These are phyloP conservation scores for Aspergillus quadrilineatus DNA, from an alignment of 2,329 filamentous ascomycete genomes.

Conservation along the genomic window DNA sequence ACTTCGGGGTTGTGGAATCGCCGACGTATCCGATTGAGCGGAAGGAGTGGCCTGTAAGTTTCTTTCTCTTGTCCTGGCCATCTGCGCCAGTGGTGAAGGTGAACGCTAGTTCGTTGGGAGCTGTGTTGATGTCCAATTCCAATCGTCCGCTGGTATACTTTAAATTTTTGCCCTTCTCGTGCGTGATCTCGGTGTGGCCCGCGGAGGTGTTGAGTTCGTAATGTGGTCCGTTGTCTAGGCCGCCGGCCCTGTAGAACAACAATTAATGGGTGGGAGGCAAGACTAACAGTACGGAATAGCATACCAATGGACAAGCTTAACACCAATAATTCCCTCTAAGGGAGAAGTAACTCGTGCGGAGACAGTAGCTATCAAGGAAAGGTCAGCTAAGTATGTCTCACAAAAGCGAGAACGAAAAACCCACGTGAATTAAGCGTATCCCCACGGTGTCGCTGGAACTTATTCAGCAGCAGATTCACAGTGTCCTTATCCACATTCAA, in stretches of 20 bases:
- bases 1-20: slow-evolving; percentile 34
- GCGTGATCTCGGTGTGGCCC: slow-evolving; percentile 30
- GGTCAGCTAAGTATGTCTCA: neutral
- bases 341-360: slow-evolving; percentile 37
- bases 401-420: neutral
- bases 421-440: slow-evolving; percentile 41
- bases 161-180: slow-evolving; percentile 27
- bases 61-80: slow-evolving; percentile 13
- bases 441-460: slow-evolving; percentile 38
- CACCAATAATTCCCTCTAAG: slow-evolving; percentile 40
- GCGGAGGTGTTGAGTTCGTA: slow-evolving; percentile 31
- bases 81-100: slow-evolving; percentile 23
- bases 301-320: slow-evolving; percentile 41
- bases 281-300: neutral
- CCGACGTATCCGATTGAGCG: slow-evolving; percentile 43
- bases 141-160: slow-evolving; percentile 35
- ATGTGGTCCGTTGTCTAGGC: slow-evolving; percentile 37
- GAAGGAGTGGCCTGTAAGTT: slow-evolving; percentile 39
- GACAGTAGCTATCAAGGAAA: slow-evolving; percentile 30
- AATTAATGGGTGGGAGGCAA: too few relatives aligned
- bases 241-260: slow-evolving; percentile 31
- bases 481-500: slow-evolving; percentile 30
- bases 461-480: slow-evolving; percentile 39
- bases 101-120: slow-evolving; percentile 37
- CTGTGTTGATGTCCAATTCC: slow-evolving; percentile 33